Conservation (phyloP, 1,139 yeast species). For the Kodamaea arcana region DNA sequence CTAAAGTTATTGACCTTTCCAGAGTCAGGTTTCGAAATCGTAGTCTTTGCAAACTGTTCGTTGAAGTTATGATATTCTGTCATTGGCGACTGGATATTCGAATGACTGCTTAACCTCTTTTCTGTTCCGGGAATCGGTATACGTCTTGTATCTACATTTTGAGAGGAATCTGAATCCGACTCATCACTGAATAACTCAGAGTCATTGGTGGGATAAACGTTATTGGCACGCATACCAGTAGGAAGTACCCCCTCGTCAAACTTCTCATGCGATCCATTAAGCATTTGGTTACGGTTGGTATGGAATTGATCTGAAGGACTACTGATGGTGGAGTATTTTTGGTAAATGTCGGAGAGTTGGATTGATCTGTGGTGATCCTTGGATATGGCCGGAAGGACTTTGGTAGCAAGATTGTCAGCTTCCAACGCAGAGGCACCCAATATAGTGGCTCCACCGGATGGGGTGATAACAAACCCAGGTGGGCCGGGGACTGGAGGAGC, state of each 20-base stretch:
- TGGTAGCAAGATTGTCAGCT: too few species aligned
- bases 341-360: constrained; percentile 44
- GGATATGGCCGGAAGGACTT: constrained; percentile 1
- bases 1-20: constrained; percentile 8
- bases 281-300: constrained; percentile 23
- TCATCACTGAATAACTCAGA: constrained; percentile 37
- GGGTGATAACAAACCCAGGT: neutral
- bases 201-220: constrained; percentile 37
- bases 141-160: constrained; percentile 25
- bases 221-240: constrained; percentile 23
- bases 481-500: neutral
- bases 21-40: neutral
- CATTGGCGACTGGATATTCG: constrained; percentile 46
- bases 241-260: constrained; percentile 36
- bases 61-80: constrained; percentile 54
- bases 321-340: constrained; percentile 39
- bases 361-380: constrained; percentile 29
- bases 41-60: constrained; percentile 35
- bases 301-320: constrained; percentile 42
- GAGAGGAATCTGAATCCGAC: constrained; percentile 20
- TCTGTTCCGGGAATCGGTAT: constrained; percentile 25
- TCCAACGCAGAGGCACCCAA: neutral
- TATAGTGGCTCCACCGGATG: neutral
- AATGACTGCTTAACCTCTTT: constrained; percentile 32
- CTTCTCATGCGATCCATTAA: constrained; percentile 36